Conservation (phyloP, 805 yeast genomes). For the Wickerhamiella siamensis region DNA sequence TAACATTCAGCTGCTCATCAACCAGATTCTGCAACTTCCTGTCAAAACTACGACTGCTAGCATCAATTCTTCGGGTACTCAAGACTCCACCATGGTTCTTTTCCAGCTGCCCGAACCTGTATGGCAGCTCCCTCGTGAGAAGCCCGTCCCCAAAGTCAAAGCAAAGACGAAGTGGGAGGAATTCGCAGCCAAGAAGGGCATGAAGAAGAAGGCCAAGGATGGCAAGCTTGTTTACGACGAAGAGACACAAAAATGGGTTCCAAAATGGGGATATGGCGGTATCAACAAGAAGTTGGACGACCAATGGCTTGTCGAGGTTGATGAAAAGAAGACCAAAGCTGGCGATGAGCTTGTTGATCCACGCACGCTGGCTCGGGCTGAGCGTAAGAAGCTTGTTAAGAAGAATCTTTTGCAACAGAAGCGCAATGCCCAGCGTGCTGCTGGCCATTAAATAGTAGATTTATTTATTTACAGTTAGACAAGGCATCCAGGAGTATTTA, state of each 20-base stretch:
- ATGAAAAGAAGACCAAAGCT: conserved; percentile 34
- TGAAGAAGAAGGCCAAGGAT: conserved; percentile 73
- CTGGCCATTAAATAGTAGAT: neutral
- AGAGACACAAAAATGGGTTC: conserved; percentile 85
- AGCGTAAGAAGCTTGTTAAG: conserved; percentile 72
- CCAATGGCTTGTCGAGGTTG: conserved; percentile 95
- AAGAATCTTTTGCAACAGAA: conserved; percentile 76
- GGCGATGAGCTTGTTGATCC: conserved; percentile 65
- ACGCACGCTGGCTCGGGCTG: conserved; percentile 63
- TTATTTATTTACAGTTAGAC: neutral
- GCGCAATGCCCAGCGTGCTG: conserved; percentile 37
- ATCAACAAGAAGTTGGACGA: conserved; percentile 71
- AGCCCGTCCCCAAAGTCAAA: conserved; percentile 84
- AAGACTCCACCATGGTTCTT: conserved; percentile 61
- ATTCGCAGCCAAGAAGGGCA: conserved; percentile 93
- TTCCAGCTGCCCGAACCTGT: conserved; percentile 73
- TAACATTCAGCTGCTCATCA: conserved; percentile 78
- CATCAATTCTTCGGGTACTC: conserved; percentile 41
- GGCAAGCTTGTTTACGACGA: conserved; percentile 88
- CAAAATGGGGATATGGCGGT: conserved; percentile 97
- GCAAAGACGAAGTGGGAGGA: conserved; percentile 92
- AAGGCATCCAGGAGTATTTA: neutral
- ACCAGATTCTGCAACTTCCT: conserved; percentile 83
- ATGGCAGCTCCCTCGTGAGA: conserved; percentile 82
- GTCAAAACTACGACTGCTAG: conserved; percentile 74